Conservation (phyloP, 371 early-diverging fungal species). For the Rhizopus arrhizus region DNA sequence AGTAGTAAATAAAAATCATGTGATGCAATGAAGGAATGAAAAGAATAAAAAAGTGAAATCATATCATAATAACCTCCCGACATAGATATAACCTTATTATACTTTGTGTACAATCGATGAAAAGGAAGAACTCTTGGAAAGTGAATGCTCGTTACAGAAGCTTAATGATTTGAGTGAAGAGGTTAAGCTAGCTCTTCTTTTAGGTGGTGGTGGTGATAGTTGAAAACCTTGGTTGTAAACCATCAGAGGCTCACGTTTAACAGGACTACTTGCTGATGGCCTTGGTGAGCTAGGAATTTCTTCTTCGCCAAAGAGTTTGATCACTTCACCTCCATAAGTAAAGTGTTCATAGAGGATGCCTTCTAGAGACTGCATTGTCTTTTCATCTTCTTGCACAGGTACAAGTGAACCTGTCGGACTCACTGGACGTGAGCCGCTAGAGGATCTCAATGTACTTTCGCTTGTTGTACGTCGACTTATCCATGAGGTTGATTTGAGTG, state of each 20-base stretch:
- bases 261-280: background rate
- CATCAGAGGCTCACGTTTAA: constrained; percentile 2
- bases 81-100: background rate
- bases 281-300: constrained; percentile 4
- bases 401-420: background rate
- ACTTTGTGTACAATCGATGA: constrained; percentile 22
- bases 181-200: constrained; percentile 25
- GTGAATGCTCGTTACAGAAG: constrained; percentile 11
- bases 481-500: background rate
- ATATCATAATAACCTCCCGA: background rate
- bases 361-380: constrained; percentile 6
- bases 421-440: background rate
- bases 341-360: constrained; percentile 34
- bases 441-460: background rate
- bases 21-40: background rate
- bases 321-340: constrained; percentile 35
- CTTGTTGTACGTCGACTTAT: background rate
- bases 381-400: background rate
- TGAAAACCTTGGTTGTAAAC: constrained; percentile 22
- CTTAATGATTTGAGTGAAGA: constrained; percentile 15
- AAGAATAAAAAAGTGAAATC: background rate
- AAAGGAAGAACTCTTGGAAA: constrained; percentile 24
- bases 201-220: constrained; percentile 24
- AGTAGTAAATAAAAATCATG: background rate
- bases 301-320: constrained; percentile 18